A percentile compares a stretch with the other conserved stretches of the same genome.
Conservation (phyloP, 225 moss, liverwort and hornwort genomes). For the Asterella californica region DNA sequence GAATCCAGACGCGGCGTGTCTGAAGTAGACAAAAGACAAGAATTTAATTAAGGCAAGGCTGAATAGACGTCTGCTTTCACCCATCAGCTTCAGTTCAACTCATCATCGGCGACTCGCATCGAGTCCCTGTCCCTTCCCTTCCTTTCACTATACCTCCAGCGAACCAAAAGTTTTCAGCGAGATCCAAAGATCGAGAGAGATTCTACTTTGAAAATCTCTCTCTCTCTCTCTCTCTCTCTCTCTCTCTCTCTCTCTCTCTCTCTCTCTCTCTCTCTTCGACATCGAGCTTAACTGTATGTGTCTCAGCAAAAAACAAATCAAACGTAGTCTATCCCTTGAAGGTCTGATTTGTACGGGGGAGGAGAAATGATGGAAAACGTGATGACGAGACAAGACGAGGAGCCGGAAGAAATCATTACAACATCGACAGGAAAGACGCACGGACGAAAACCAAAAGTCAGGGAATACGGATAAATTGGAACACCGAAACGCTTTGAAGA, state of each 20-base stretch:
- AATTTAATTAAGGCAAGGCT: neutral
- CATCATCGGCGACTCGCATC: neutral
- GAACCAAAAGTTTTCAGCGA: neutral
- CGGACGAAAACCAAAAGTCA: neutral
- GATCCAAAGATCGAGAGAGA: neutral
- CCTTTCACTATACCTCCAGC: neutral
- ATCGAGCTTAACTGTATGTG: no score
- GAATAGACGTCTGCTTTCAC: neutral
- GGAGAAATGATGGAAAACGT: neutral
- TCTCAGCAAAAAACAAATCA: no score
- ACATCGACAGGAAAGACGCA: neutral
- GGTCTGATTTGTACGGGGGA: no score
- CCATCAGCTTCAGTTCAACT: neutral
- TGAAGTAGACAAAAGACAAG: neutral
- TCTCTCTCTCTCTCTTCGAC: no score
- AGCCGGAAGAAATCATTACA: neutral
- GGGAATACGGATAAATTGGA: neutral
- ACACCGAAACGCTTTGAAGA: neutral
- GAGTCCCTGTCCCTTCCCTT: neutral
- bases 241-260: no score
- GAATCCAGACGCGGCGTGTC: constrained; percentile 15
- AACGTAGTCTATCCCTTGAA: no score
- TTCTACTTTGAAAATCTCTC: neutral
- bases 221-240: neutral
- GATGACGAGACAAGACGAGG: neutral